Conservation (phyloP, 2,329 filamentous ascomycete species). For the Xylaria sp. region DNA sequence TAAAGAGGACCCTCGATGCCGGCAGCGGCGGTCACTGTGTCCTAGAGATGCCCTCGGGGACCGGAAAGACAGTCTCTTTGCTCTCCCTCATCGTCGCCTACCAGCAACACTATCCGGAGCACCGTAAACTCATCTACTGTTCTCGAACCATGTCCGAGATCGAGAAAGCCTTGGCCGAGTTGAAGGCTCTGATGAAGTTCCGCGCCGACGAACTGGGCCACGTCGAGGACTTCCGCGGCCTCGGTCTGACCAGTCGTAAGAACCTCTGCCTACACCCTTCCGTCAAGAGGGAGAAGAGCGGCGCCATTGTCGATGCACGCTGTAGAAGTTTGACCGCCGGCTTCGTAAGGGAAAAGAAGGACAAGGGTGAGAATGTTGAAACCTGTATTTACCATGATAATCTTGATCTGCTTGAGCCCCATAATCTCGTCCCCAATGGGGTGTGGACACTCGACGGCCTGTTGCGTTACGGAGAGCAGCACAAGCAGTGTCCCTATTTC, state of each 20-base stretch:
- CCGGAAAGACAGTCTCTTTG: slow-evolving; percentile 95
- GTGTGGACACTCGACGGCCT: slow-evolving; percentile 96
- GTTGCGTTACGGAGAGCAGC: slow-evolving; percentile 87
- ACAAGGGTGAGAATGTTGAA: slow-evolving; percentile 92
- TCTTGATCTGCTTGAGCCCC: slow-evolving; percentile 90
- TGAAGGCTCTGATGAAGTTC: slow-evolving; percentile 95
- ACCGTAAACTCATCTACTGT: slow-evolving; percentile 97
- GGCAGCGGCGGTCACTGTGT: slow-evolving; percentile 95
- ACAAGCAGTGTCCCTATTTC: slow-evolving; percentile 98
- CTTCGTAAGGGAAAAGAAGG: slow-evolving; percentile 98
- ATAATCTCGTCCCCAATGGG: slow-evolving; percentile 92
- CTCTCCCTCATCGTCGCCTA: slow-evolving; percentile 96
- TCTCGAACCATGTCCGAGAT: slow-evolving; percentile 99
- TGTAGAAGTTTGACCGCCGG: slow-evolving; percentile 95
- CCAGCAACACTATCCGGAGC: slow-evolving; percentile 91
- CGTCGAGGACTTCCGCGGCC: slow-evolving; percentile 90
- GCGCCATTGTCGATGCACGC: slow-evolving; percentile 90
- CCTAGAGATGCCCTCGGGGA: slow-evolving; percentile 98
- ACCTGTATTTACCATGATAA: slow-evolving; percentile 98
- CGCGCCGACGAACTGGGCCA: slow-evolving; percentile 87
- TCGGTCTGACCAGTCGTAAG: slow-evolving; percentile 95
- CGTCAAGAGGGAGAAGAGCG: slow-evolving; percentile 96
- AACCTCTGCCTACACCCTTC: slow-evolving; percentile 96
- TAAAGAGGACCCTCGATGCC: slow-evolving; percentile 89
- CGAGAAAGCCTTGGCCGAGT: slow-evolving; percentile 92